Evolutionary conservation across 2,329 filamentous ascomycete genomes (phyloP), one percentile per base, ranked within the genome.

Genomic region (Thelonectria rubi): DNA sequence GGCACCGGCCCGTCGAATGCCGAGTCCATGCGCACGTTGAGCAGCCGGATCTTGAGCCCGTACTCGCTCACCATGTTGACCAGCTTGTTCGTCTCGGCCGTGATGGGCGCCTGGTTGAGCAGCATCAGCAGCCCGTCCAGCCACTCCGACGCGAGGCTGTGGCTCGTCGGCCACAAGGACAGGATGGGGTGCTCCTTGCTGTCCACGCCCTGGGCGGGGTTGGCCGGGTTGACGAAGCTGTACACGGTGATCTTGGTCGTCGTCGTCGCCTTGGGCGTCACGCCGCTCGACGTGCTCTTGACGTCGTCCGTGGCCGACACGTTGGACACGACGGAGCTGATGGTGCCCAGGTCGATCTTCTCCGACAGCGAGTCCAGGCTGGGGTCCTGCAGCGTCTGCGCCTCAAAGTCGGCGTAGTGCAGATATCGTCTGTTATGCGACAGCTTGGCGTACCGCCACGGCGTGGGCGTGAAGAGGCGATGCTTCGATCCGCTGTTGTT

Each of bases 61-160:
- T 97, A 98, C 69, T 96, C 91, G 72, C 89, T 88, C 62, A 98
- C 91, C 70, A 97, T 81, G 57, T 89, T 88, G 55, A 97, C 90
- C 64, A 98, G 81, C 77, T 95, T 96, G 74, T 91, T 94, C 37
- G 95, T 98, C 79, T 98, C 94, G 3, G 93, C 88, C n/a, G 95
- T 99, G 74, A 99, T 97, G 18, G 95, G 95, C 61, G 94, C 88
- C 77, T 99, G 95, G 73, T 96, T 93, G 21, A 99, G 84, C 56
- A 99, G 83, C 93, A 99, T 97, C 58, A 98, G 84, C 66, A 99
- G 80, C 1, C 95, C 95, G 75, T 99, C 95, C 5, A 99, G 84
- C 95, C 95, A 99, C 78, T 99, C 95, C 1, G 93, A 96, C 10
- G 95, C 95, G 49, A 95, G 81, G 66, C 88, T 92, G 74, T 95